These are phyloP conservation scores for Ceratocystis albifundus DNA, from an alignment of 2,329 filamentous ascomycete genomes.

Conservation along the genomic window DNA sequence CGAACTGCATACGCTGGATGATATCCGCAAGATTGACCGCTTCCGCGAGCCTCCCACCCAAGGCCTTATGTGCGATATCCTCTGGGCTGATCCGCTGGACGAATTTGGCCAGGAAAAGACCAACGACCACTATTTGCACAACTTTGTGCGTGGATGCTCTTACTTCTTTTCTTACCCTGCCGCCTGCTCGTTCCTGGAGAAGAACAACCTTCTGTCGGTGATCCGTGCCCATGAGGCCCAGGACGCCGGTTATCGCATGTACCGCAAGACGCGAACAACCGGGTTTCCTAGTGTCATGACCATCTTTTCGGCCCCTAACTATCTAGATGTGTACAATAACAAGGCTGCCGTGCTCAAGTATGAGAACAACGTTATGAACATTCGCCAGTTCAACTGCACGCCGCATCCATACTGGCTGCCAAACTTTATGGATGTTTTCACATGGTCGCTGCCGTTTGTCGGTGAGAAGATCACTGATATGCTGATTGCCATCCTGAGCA, in stretches of 20 bases:
- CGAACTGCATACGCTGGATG: constrained; percentile 89
- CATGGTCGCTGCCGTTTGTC: constrained; percentile 98
- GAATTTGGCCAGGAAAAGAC: constrained; percentile 99
- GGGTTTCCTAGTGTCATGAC: constrained; percentile 99
- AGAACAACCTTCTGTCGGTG: constrained; percentile 94
- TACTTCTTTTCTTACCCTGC: constrained; percentile 99
- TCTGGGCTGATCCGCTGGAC: constrained; percentile 96
- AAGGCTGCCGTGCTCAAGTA: constrained; percentile 98
- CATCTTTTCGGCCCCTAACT: constrained; percentile 98
- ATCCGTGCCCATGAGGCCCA: constrained; percentile 97
- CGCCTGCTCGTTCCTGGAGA: constrained; percentile 93
- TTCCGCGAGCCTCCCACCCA: constrained; percentile 97
- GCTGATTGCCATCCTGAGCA: constrained; percentile 96
- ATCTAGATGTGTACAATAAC: constrained; percentile 99
- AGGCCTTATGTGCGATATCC: constrained; percentile 96
- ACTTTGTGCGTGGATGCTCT: constrained; percentile 94
- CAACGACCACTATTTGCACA: constrained; percentile 93
- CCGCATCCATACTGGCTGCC: constrained; percentile 98
- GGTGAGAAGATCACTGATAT: constrained; percentile 99
- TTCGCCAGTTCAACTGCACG: constrained; percentile 98
- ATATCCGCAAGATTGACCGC: constrained; percentile 78
- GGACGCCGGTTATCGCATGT: constrained; percentile 98
- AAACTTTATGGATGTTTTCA: constrained; percentile 99
- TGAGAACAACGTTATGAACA: constrained; percentile 99
- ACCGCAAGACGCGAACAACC: constrained; percentile 93